Evolutionary conservation across 1,284 basidiomycete species (phyloP).

Genomic region (Leccinum fallax): DNA sequence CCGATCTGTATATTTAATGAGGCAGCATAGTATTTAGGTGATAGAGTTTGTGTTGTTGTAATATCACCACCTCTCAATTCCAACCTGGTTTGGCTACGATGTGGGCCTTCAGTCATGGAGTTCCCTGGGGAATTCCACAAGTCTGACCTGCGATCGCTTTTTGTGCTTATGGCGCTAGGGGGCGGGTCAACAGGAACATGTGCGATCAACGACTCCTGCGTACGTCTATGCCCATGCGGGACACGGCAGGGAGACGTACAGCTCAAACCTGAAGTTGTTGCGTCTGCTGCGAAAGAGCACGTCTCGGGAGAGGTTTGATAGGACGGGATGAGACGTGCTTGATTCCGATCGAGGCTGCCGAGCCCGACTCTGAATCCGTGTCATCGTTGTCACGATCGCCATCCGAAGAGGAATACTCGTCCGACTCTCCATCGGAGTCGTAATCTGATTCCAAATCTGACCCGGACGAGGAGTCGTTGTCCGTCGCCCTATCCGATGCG

Average conservation of each 20-base stretch:
- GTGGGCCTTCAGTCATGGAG: background rate
- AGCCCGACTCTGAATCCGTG: slow-evolving; percentile 32
- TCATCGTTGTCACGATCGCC: background rate
- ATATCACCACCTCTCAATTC: background rate
- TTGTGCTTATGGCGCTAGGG: background rate
- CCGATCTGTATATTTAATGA: slow-evolving; percentile 10
- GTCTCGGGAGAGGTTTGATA: slow-evolving; percentile 46
- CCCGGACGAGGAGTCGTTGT: slow-evolving; percentile 1
- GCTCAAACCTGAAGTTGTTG: slow-evolving; percentile 14
- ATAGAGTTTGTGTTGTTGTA: slow-evolving; percentile 2
- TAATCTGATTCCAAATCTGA: slow-evolving; percentile 21
- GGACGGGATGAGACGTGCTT: slow-evolving; percentile 42
- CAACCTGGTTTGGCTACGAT: background rate
- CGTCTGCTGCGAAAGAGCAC: slow-evolving; percentile 19
- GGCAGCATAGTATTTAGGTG: slow-evolving; percentile 6
- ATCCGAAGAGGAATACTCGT: slow-evolving; percentile 26
- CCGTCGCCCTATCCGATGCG: background rate
- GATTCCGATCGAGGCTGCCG: slow-evolving; percentile 35
- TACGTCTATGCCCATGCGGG: background rate
- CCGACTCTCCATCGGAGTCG: slow-evolving; percentile 13
- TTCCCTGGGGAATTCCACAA: background rate
- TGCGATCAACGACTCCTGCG: background rate
- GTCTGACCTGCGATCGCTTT: background rate
- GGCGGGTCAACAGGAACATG: background rate
- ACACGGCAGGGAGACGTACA: background rate